Percentiles rank a stretch among this genome's conserved stretches.
Evolutionary conservation across 495 filamentous ascomycete genomes (phyloP).

Genomic region (Annulohypoxylon bovei): DNA sequence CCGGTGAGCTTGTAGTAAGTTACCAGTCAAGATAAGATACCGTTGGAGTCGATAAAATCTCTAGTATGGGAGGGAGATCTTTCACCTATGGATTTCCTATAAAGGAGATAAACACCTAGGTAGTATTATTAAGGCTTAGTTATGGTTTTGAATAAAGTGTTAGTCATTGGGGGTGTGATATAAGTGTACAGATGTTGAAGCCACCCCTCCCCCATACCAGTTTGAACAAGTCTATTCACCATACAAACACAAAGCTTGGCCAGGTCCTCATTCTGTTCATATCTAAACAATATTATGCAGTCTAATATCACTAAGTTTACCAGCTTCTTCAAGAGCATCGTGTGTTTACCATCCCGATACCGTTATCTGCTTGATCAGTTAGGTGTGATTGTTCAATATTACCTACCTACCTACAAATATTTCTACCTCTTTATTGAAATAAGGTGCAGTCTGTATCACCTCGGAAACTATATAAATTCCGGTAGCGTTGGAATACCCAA

Average conservation of each 20-base stretch:
- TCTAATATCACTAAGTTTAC: neutral
- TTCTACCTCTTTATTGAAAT: too few relatives aligned
- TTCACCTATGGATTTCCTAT: neutral
- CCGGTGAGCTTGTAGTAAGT: neutral
- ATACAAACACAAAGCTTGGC: neutral
- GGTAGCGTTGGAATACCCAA: too few relatives aligned
- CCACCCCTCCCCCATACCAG: neutral
- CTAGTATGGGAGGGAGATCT: constrained; percentile 13
- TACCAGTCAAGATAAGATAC: neutral
- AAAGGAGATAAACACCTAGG: neutral
- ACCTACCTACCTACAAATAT: too few relatives aligned
- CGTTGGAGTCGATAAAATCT: constrained; percentile 1
- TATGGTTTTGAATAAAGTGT: neutral
- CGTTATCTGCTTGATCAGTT: neutral
- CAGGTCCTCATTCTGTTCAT: neutral
- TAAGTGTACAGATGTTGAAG: neutral
- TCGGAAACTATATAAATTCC: too few relatives aligned
- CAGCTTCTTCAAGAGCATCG: neutral
- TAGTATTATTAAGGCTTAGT: neutral
- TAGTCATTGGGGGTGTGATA: constrained; percentile 7
- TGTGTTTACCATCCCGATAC: neutral
- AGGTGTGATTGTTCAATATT: neutral
- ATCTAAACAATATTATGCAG: neutral
- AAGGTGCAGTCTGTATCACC: too few relatives aligned
- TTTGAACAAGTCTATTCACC: neutral